phyloP scores from a whole-genome alignment of 2,329 filamentous ascomycete species.

The Xylaria sp. region DNA sequence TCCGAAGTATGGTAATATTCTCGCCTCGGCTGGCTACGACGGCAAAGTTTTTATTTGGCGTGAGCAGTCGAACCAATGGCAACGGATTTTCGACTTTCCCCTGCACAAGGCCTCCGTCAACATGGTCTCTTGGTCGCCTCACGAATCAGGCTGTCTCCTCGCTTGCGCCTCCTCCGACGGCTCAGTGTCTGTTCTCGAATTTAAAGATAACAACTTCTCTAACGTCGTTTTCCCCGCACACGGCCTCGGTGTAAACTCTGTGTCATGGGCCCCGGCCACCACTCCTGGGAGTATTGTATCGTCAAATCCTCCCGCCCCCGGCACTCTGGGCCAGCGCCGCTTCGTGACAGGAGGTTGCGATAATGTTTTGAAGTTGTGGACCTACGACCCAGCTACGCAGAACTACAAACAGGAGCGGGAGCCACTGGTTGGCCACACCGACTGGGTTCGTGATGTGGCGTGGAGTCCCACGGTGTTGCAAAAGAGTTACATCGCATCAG shows the following conservation, averaged over 20 bases:
- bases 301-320: constrained; percentile 62
- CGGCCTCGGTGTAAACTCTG: constrained; percentile 91
- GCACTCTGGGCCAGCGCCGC: constrained; percentile 69
- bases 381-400: constrained; percentile 69
- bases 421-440: constrained; percentile 79
- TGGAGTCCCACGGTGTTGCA: constrained; percentile 95
- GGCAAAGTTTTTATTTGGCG: constrained; percentile 99
- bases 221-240: constrained; percentile 91
- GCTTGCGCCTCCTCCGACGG: constrained; percentile 95
- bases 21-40: constrained; percentile 94
- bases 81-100: constrained; percentile 89
- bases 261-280: constrained; percentile 90
- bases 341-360: constrained; percentile 97
- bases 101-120: constrained; percentile 97
- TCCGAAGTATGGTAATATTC: constrained; percentile 97
- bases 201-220: constrained; percentile 93
- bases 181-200: constrained; percentile 91
- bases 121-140: constrained; percentile 95
- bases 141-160: constrained; percentile 91
- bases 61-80: constrained; percentile 78
- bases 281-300: constrained; percentile 84
- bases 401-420: constrained; percentile 67
- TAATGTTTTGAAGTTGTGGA: constrained; percentile 93
- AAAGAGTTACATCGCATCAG: constrained; percentile 95
- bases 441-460: constrained; percentile 97